A percentile compares a stretch with the other conserved stretches of the same genome.
Conservation (phyloP, 345 rosid genomes). For the Linum lewisii region DNA sequence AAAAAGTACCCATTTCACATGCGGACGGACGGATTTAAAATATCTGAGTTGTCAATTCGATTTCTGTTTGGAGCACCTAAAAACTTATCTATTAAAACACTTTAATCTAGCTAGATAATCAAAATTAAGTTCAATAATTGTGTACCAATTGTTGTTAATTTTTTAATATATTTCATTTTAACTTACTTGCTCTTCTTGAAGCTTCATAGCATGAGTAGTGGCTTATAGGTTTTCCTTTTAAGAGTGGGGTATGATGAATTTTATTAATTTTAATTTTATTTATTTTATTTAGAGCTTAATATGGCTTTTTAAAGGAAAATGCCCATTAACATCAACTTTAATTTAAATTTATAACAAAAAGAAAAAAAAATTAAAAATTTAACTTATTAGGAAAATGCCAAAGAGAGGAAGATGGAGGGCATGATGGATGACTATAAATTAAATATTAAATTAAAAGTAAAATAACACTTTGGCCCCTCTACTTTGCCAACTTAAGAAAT, state of each 20-base stretch:
- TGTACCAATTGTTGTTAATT: neutral
- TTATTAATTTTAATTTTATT: neutral
- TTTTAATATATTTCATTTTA: slow-evolving; percentile 12
- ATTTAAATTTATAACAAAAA: slow-evolving; percentile 23
- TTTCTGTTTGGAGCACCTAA: too few relatives aligned
- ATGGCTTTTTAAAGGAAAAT: slow-evolving; percentile 41
- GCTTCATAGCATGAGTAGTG: neutral
- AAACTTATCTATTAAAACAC: too few relatives aligned
- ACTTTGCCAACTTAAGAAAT: too few relatives aligned
- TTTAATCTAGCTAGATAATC: neutral
- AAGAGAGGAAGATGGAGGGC: slow-evolving; percentile 20
- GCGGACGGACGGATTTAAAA: too few relatives aligned
- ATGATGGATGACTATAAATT: slow-evolving; percentile 45
- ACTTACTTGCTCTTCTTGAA: neutral
- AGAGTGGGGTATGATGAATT: slow-evolving; percentile 31
- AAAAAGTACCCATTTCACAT: too few relatives aligned
- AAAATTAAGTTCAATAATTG: neutral
- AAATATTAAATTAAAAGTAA: too few relatives aligned
- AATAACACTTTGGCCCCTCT: too few relatives aligned
- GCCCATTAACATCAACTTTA: slow-evolving; percentile 53
- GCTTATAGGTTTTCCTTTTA: slow-evolving; percentile 27
- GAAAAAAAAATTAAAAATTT: too few relatives aligned
- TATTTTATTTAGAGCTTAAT: slow-evolving; percentile 8
- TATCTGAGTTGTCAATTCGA: too few relatives aligned
- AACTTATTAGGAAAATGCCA: slow-evolving; percentile 6